Evolutionary conservation across 345 rosid species (phyloP), one percentile per base, ranked within the genome.

Genomic region (Raphanus sativus): DNA sequence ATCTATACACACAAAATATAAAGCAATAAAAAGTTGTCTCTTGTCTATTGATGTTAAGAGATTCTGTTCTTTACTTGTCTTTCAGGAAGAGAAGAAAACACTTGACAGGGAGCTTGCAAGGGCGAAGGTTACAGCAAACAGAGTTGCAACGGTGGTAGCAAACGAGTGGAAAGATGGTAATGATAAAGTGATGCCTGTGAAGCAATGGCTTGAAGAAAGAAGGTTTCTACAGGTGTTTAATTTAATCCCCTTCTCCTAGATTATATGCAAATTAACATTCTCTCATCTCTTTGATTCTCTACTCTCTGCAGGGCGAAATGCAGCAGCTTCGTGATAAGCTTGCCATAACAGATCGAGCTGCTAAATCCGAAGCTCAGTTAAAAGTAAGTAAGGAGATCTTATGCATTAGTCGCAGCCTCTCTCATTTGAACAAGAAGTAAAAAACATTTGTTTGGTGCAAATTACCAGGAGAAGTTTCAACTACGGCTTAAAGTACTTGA

Each of bases 151-250:
- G 6, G 99, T 95, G 55, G 99, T 95, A 58, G 99, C 99, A 65
- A 95, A 95, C 74, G 99, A 95, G 70, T 95, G 99, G 99, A 95
- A 95, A 88, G 99, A 93, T 89, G 87, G 96, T 70, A 92, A 91
- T 61, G 99, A 95, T 85, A 95, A 95, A 86, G 99, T 95, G 80
- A 95, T 95, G 99, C 99, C 99, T 71, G 99, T 92, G 67, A 95
- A 93, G 74, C 99, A 95, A 77, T 95, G 99, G 99, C 98, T 95
- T 62, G 99, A 92, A 77, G 99, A 95, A 70, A 85, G 99, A 50
- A 87, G 98, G 82, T 91, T 95, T 85, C 84, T 95, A 86, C 99
- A 95, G 98, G 99, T 91, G 30, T 28, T 28, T 28, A 28, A 28
- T 55, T 55, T 62, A 3, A 3, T 5, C 36, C 40, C 66, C 26